A percentile compares a stretch with the other conserved stretches of the same genome.
phyloP scores from a whole-genome alignment of 345 rosid genomes.

The Bretschneidera sinensis region DNA sequence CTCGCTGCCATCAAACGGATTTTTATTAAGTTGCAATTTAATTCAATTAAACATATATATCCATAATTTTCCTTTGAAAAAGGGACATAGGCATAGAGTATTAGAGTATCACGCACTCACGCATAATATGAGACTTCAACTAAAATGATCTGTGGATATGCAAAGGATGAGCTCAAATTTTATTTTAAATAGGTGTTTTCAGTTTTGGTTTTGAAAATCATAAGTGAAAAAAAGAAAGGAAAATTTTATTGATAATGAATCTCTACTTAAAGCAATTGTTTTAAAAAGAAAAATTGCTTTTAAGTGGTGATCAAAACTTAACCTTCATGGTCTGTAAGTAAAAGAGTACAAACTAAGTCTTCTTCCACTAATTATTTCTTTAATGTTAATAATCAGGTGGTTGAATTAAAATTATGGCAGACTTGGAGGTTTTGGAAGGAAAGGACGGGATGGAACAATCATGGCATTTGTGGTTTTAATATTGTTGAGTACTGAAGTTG shows the following conservation, averaged over 20 bases:
- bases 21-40: too few relatives aligned
- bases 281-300: too few relatives aligned
- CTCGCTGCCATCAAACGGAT: too few relatives aligned
- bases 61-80: too few relatives aligned
- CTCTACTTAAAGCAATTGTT: too few relatives aligned
- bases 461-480: conserved; percentile 62
- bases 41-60: too few relatives aligned
- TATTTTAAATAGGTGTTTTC: conserved; percentile 62
- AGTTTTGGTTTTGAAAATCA: conserved; percentile 68
- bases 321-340: conserved; percentile 76
- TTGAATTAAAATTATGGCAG: conserved; percentile 16
- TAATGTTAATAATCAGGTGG: background rate
- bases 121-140: too few relatives aligned
- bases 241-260: too few relatives aligned
- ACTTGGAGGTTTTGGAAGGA: conserved; percentile 68
- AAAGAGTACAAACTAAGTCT: background rate
- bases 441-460: conserved; percentile 50
- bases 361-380: background rate
- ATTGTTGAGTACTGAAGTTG: conserved; percentile 63
- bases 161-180: conserved; percentile 70
- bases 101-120: too few relatives aligned
- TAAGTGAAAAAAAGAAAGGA: conserved; percentile 57
- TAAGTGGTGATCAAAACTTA: conserved; percentile 51
- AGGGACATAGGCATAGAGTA: too few relatives aligned
- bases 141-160: conserved; percentile 77